A percentile compares a stretch with the other conserved stretches of the same genome.
Conservation (phyloP, 306 rosid species). For the Albizia julibrissin region DNA sequence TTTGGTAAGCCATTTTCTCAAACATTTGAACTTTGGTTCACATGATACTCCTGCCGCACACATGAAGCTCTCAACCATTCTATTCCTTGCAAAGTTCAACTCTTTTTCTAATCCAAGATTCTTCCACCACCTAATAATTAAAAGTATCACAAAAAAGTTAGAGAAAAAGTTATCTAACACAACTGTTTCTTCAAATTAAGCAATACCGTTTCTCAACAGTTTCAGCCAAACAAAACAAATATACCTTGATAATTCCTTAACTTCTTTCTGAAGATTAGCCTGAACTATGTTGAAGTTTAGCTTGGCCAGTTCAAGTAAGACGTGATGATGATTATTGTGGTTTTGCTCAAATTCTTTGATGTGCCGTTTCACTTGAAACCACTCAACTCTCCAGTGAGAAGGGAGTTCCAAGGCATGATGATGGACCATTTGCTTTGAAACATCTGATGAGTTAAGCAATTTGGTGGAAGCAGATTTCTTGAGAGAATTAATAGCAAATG, state of each 20-base stretch:
- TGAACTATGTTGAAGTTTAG: constrained; percentile 54
- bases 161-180: not conserved
- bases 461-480: constrained; percentile 1
- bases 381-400: constrained; percentile 57
- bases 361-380: constrained; percentile 70
- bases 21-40: constrained; percentile 35
- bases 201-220: too few relatives aligned
- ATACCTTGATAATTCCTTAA: constrained; percentile 53
- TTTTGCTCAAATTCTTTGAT: constrained; percentile 19
- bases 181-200: too few relatives aligned
- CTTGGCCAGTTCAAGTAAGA: constrained; percentile 52
- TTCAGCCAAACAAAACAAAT: not conserved
- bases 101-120: constrained; percentile 46
- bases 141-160: not conserved
- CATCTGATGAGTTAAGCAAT: not conserved
- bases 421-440: constrained; percentile 37
- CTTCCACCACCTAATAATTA: constrained; percentile 66
- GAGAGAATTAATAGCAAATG: constrained; percentile 22
- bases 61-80: constrained; percentile 71
- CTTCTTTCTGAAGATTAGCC: constrained; percentile 49
- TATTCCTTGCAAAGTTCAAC: constrained; percentile 59
- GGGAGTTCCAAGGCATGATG: constrained; percentile 56
- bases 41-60: constrained; percentile 54
- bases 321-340: not conserved
- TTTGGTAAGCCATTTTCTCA: constrained; percentile 72